Percentiles rank a stretch among this genome's conserved stretches.
Conservation (phyloP, 2,329 filamentous ascomycete species). For the Zymoseptoria crescenta region DNA sequence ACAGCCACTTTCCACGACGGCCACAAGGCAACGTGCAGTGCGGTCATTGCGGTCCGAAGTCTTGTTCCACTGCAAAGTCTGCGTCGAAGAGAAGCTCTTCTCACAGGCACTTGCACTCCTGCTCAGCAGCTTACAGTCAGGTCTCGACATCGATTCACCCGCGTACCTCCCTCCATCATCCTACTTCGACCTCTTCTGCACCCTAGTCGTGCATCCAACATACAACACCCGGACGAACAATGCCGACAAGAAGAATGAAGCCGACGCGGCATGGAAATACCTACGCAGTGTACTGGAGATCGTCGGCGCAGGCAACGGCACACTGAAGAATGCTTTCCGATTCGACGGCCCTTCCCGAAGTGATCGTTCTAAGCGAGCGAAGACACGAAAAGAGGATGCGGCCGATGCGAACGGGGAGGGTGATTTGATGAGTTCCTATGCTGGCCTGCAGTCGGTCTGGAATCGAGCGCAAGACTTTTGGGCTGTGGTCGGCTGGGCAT, state of each 20-base stretch:
- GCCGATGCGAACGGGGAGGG: conserved; percentile 20
- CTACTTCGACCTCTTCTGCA: conserved; percentile 69
- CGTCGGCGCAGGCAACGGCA: conserved; percentile 59
- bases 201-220: conserved; percentile 71
- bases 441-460: conserved; percentile 62
- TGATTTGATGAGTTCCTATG: conserved; percentile 46
- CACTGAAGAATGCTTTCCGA: conserved; percentile 60
- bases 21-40: conserved; percentile 6
- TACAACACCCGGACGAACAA: conserved; percentile 66
- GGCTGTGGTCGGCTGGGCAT: conserved; percentile 81
- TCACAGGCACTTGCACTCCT: conserved; percentile 46
- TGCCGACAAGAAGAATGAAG: conserved; percentile 52
- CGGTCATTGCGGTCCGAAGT: conserved; percentile 43
- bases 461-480: conserved; percentile 77
- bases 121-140: conserved; percentile 53
- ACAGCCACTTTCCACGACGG: no score
- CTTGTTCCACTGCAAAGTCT: conserved; percentile 62
- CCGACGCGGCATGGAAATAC: conserved; percentile 61
- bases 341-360: conserved; percentile 41
- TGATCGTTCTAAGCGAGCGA: conserved; percentile 14
- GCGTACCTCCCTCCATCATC: conserved; percentile 61
- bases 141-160: conserved; percentile 38
- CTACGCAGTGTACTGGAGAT: conserved; percentile 59
- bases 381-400: conserved; percentile 5
- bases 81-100: conserved; percentile 65